Conservation (phyloP, 495 filamentous ascomycete genomes). For the Cercophora scortea region DNA sequence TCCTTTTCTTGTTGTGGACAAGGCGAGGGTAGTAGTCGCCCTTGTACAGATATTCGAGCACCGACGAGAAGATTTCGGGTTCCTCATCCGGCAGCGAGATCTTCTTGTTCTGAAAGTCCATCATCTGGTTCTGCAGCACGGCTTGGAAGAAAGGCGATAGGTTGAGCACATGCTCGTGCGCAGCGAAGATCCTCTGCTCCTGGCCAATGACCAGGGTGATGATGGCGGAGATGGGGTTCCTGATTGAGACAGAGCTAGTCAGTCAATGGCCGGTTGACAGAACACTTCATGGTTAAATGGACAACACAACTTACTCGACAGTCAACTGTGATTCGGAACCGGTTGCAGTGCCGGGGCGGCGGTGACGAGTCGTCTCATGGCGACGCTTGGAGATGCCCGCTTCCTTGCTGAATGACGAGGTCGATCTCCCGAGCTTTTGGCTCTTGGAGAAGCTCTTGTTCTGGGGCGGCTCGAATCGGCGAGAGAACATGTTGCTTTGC, state of each 20-base stretch:
- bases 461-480: conserved; percentile 29
- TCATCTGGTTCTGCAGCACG: conserved; percentile 53
- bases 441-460: conserved; percentile 39
- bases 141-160: conserved; percentile 68
- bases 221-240: conserved; percentile 59
- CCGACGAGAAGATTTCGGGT: conserved; percentile 81
- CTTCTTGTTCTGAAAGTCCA: conserved; percentile 56
- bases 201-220: conserved; percentile 73
- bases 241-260: conserved; percentile 17
- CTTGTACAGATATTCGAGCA: conserved; percentile 88
- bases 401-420: conserved; percentile 37
- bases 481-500: conserved; percentile 30
- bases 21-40: conserved; percentile 83
- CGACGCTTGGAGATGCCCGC: conserved; percentile 37
- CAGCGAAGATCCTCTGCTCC: conserved; percentile 77
- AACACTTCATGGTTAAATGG: conserved; percentile 7
- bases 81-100: conserved; percentile 78
- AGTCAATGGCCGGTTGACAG: conserved; percentile 8
- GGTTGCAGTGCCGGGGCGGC: conserved; percentile 30
- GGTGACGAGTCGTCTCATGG: conserved; percentile 23
- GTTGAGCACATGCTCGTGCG: conserved; percentile 78
- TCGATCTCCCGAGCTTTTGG: conserved; percentile 30
- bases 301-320: conserved; percentile 25
- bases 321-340: conserved; percentile 16
- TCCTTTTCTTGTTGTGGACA: conserved; percentile 57